phyloP scores from a whole-genome alignment of 805 yeast species.

The Nakazawaea wyomingensis region DNA sequence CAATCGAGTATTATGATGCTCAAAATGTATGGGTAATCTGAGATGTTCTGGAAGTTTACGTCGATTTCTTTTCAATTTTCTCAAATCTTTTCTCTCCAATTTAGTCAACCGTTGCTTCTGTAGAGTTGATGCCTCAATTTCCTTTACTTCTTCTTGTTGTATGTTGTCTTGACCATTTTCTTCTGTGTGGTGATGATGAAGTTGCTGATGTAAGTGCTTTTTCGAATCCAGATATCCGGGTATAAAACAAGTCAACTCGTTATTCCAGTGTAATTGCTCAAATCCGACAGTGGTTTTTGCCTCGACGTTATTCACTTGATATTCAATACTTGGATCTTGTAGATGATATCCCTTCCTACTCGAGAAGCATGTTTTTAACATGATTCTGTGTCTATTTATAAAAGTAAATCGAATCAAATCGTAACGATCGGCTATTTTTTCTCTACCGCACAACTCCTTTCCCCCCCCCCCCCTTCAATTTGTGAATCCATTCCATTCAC shows the following conservation, averaged over 20 bases:
- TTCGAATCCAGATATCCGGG: constrained; percentile 5
- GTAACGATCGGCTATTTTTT: neutral
- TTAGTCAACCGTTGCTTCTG: constrained; percentile 16
- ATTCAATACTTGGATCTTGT: constrained; percentile 1
- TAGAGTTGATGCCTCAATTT: constrained; percentile 1
- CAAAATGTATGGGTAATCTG: neutral
- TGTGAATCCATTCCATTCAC: no score
- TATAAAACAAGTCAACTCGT: constrained; percentile 10
- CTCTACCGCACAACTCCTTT: no score
- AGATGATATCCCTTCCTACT: constrained; percentile 11
- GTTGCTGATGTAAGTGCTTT: constrained; percentile 10
- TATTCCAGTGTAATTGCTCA: constrained; percentile 35
- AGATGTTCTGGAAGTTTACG: constrained; percentile 3
- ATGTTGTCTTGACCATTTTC: constrained; percentile 9
- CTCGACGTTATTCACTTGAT: neutral
- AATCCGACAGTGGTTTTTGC: constrained; percentile 33
- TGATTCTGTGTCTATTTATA: neutral
- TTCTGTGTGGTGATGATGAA: constrained; percentile 9
- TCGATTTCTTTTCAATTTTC: constrained; percentile 20
- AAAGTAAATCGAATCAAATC: no score
- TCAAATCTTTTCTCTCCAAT: constrained; percentile 20
- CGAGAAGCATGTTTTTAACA: constrained; percentile 13
- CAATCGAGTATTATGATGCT: neutral
- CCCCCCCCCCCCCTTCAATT: no score
- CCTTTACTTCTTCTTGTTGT: neutral